phyloP scores from a whole-genome alignment of 2,329 filamentous ascomycete species.

The Sporothrix brasiliensis region DNA sequence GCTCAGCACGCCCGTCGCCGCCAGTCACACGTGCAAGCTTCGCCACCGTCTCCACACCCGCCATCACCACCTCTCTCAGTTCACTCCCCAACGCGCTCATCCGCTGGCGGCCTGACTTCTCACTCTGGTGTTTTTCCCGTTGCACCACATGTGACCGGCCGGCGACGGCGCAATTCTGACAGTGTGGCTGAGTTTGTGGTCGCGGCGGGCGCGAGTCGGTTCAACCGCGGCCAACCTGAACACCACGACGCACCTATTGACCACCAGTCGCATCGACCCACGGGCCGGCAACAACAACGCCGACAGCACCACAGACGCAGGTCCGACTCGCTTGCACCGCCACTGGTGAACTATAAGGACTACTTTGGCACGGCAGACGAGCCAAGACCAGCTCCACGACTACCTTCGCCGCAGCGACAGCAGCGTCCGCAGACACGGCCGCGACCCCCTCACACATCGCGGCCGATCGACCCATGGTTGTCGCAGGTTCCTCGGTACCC shows the following conservation, averaged over 20 bases:
- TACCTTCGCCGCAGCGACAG: background rate
- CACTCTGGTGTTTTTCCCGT: conserved; percentile 32
- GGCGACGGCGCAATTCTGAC: conserved; percentile 39
- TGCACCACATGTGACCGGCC: conserved; percentile 33
- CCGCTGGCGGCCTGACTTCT: conserved; percentile 26
- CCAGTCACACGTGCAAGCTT: conserved; percentile 23
- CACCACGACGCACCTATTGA: conserved; percentile 10
- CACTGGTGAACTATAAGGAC: conserved; percentile 23
- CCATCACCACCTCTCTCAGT: conserved; percentile 23
- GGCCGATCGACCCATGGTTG: conserved; percentile 34
- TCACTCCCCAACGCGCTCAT: conserved; percentile 24
- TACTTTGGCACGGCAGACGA: conserved; percentile 16
- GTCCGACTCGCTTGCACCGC: conserved; percentile 34
- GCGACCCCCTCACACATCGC: conserved; percentile 6
- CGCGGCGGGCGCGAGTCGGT: background rate
- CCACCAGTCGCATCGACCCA: conserved; percentile 1
- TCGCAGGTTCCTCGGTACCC: conserved; percentile 28
- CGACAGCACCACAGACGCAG: conserved; percentile 27
- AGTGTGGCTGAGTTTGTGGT: conserved; percentile 33
- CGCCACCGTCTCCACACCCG: conserved; percentile 27
- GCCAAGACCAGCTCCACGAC: conserved; percentile 1
- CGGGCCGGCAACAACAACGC: background rate
- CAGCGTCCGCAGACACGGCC: background rate
- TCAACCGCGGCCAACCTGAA: conserved; percentile 22
- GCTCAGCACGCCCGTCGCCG: background rate